A percentile compares a stretch with the other conserved stretches of the same genome.
phyloP scores from a whole-genome alignment of 164 flowering plant species.

The Buxus sempervirens region DNA sequence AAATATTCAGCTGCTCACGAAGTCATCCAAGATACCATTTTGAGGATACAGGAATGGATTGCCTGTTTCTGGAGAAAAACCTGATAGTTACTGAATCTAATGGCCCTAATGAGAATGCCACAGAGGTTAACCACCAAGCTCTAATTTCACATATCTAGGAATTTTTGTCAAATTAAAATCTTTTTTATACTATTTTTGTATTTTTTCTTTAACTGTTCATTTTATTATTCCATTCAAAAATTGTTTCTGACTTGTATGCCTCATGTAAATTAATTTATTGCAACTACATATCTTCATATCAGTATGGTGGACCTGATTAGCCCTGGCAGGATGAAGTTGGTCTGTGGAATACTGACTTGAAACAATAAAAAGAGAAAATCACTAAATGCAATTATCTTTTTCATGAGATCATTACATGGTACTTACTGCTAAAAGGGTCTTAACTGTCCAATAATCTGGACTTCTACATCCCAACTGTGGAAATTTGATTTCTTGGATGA shows the following conservation, averaged over 20 bases:
- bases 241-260: neutral
- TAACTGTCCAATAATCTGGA: no score
- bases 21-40: constrained; percentile 22
- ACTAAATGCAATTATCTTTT: no score
- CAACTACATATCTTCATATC: no score
- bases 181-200: no score
- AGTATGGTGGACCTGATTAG: no score
- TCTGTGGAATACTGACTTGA: no score
- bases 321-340: no score
- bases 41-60: constrained; percentile 35
- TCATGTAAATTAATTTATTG: no score
- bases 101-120: constrained; percentile 31
- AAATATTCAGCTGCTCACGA: constrained; percentile 36
- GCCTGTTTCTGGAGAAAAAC: constrained; percentile 45
- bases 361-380: no score
- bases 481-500: neutral
- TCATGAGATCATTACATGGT: no score
- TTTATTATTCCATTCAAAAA: neutral
- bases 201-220: neutral
- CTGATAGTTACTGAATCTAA: constrained; percentile 36
- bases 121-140: constrained; percentile 40
- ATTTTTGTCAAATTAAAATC: neutral
- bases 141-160: neutral
- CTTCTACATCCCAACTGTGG: neutral
- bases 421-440: no score